These are phyloP conservation scores for Penicillium maclennaniae DNA, from an alignment of 495 filamentous ascomycete species.

Conservation along the genomic window DNA sequence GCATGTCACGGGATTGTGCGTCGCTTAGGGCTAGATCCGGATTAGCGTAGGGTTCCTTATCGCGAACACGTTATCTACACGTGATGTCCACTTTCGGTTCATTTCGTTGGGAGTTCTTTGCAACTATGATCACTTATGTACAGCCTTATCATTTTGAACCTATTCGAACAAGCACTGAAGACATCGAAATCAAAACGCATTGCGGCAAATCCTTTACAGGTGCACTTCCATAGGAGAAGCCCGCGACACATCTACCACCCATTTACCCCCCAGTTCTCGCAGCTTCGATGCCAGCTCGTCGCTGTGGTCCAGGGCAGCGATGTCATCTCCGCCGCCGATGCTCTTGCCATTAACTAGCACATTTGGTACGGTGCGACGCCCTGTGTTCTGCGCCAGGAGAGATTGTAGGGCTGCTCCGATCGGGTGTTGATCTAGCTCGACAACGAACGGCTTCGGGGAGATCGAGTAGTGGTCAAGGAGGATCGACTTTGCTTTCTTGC, in stretches of 20 bases:
- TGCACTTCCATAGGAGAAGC: conserved; percentile 1
- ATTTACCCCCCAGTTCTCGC: conserved; percentile 66
- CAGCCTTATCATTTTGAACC: background rate
- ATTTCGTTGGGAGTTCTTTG: too few relatives aligned
- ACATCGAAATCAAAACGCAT: background rate
- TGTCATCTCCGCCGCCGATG: conserved; percentile 87
- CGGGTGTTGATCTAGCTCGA: conserved; percentile 83
- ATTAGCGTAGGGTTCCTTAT: conserved; percentile 46
- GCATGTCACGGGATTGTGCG: conserved; percentile 46
- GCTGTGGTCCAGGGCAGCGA: conserved; percentile 66
- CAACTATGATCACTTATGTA: background rate
- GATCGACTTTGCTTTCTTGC: conserved; percentile 74
- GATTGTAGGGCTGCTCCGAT: conserved; percentile 69
- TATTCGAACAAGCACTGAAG: background rate
- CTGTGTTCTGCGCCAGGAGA: conserved; percentile 65
- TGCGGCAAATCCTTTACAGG: background rate
- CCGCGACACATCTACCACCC: conserved; percentile 50
- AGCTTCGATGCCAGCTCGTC: conserved; percentile 69
- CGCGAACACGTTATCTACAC: conserved; percentile 12
- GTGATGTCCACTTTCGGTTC: background rate
- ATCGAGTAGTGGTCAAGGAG: conserved; percentile 80
- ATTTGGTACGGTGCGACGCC: conserved; percentile 85
- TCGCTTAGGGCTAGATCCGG: conserved; percentile 42
- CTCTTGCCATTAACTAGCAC: conserved; percentile 81
- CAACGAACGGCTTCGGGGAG: conserved; percentile 75